Evolutionary conservation across 768 basidiomycete genomes (phyloP).

Genomic region (Termitomyces titanicus): DNA sequence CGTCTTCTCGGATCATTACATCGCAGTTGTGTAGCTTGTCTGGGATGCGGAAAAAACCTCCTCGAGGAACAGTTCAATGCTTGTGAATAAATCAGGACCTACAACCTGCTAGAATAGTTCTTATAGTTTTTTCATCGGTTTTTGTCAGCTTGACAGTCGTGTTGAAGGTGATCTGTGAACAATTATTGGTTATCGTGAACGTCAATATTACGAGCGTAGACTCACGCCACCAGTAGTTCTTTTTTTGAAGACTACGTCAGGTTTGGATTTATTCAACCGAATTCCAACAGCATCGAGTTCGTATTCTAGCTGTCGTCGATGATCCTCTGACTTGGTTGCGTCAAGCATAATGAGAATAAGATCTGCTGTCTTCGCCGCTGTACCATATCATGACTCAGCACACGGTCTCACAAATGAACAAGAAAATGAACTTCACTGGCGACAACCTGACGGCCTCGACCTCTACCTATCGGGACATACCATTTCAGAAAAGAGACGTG

Average conservation of each 20-base stretch:
- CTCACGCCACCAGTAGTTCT: constrained; percentile 89
- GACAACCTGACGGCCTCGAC: constrained; percentile 94
- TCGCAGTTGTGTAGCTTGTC: constrained; percentile 94
- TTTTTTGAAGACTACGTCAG: constrained; percentile 94
- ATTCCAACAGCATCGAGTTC: constrained; percentile 98
- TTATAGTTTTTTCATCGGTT: constrained; percentile 93
- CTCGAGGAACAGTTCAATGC: not conserved
- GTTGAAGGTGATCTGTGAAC: constrained; percentile 78
- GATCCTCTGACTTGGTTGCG: constrained; percentile 91
- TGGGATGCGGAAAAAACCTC: constrained; percentile 22
- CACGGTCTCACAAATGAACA: not conserved
- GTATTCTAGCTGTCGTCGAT: constrained; percentile 80
- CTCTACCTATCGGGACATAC: constrained; percentile 52
- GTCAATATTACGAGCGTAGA: constrained; percentile 9
- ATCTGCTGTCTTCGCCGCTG: constrained; percentile 87
- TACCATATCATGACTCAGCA: not conserved
- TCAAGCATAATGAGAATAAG: constrained; percentile 92
- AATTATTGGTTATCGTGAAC: constrained; percentile 3
- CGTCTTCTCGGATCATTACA: constrained; percentile 98
- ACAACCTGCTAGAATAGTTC: constrained; percentile 90
- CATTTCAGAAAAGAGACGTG: not conserved
- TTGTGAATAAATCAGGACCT: constrained; percentile 20
- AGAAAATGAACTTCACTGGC: constrained; percentile 51
- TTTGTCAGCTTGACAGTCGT: constrained; percentile 90
- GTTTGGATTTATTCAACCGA: constrained; percentile 82